phyloP scores from a whole-genome alignment of 75 land plant species.

The Gnetum montanum region DNA sequence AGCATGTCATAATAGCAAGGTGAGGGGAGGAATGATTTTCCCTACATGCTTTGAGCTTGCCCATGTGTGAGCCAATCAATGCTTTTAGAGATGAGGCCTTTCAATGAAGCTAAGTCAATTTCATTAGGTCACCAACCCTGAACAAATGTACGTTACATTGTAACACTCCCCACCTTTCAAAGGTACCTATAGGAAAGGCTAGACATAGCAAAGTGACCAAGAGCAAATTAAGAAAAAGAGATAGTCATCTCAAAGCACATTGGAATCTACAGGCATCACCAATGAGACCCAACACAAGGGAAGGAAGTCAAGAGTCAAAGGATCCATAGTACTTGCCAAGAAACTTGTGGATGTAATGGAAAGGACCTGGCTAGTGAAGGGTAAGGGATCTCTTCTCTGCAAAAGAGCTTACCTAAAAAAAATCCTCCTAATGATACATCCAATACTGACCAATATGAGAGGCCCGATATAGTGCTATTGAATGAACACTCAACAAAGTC shows the following conservation, averaged over 20 bases:
- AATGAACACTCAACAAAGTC: too few relatives aligned
- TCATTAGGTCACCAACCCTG: slow-evolving; percentile 20
- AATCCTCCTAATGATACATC: too few relatives aligned
- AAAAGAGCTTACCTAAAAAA: too few relatives aligned
- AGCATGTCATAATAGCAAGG: slow-evolving; percentile 6
- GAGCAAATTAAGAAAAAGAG: background rate
- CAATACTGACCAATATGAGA: too few relatives aligned
- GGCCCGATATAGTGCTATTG: too few relatives aligned
- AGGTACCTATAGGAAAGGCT: slow-evolving; percentile 5
- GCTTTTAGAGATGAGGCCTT: background rate
- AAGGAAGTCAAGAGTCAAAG: background rate
- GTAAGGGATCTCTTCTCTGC: background rate
- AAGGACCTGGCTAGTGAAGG: background rate
- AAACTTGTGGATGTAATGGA: background rate
- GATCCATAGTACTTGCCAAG: background rate
- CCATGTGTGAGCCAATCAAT: background rate
- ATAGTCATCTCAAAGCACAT: background rate
- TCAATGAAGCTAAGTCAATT: slow-evolving; percentile 8
- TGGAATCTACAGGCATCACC: background rate
- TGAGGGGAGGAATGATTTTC: slow-evolving; percentile 9
- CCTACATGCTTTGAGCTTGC: slow-evolving; percentile 10
- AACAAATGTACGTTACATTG: slow-evolving; percentile 7
- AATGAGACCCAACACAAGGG: slow-evolving; percentile 4
- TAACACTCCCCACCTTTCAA: slow-evolving; percentile 16
- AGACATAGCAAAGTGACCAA: background rate